phyloP scores from a whole-genome alignment of 805 yeast species.

The Lachancea meyersii region DNA sequence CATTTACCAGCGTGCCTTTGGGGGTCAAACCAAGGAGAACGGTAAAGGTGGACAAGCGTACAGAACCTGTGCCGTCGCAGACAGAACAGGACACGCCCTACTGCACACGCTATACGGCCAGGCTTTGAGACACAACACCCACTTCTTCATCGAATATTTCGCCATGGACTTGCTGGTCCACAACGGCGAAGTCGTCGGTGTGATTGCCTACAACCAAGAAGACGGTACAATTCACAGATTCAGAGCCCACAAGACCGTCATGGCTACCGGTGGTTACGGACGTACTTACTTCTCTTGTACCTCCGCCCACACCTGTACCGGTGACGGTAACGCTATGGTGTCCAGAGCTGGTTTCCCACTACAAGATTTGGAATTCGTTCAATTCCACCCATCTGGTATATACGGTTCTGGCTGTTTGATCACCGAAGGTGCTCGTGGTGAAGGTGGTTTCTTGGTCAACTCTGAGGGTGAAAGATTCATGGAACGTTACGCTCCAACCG shows the following conservation, averaged over 20 bases:
- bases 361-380: slow-evolving; percentile 95
- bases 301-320: slow-evolving; percentile 98
- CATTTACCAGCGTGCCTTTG: slow-evolving; percentile 97
- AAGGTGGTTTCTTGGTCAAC: slow-evolving; percentile 96
- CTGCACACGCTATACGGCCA: slow-evolving; percentile 95
- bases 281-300: slow-evolving; percentile 98
- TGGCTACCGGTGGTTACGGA: slow-evolving; percentile 99
- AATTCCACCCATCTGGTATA: slow-evolving; percentile 99
- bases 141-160: slow-evolving; percentile 94
- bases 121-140: slow-evolving; percentile 93
- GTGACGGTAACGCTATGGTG: slow-evolving; percentile 98
- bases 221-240: slow-evolving; percentile 98
- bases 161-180: slow-evolving; percentile 93
- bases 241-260: slow-evolving; percentile 91
- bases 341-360: slow-evolving; percentile 96
- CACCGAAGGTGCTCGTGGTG: slow-evolving; percentile 99
- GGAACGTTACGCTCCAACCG: slow-evolving; percentile 99
- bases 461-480: slow-evolving; percentile 98
- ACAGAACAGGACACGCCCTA: slow-evolving; percentile 97
- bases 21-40: slow-evolving; percentile 91
- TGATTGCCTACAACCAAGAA: slow-evolving; percentile 95
- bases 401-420: slow-evolving; percentile 98
- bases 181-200: slow-evolving; percentile 94
- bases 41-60: slow-evolving; percentile 99
- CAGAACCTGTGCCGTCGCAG: slow-evolving; percentile 99